Evolutionary conservation across 352 stramenopile genomes (phyloP), one percentile per base, ranked within the genome.

Genomic region (Phytophthora sp.): DNA sequence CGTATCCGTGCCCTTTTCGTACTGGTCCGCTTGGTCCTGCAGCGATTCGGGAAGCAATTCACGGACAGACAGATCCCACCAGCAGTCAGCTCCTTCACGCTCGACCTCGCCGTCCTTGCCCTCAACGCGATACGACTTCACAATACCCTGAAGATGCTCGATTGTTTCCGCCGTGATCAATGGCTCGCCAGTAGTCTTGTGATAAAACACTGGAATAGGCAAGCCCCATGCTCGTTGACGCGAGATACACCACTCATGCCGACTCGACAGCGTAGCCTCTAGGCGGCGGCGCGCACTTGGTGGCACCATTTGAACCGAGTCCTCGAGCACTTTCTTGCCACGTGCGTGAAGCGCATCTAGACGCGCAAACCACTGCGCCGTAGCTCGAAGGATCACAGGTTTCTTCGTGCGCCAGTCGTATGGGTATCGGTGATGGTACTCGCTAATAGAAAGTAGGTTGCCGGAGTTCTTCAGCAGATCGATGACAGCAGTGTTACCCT

Each of bases 361-460:
- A 45, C 95, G 97, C 6, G 97, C 96, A 81, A 99, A 99, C 97
- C 97, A 99, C 74, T 99, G 97, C 52, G 97, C 93, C 5, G 98
- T 99, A 23, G 97, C 97, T 23, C 97, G 91, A 55, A 99, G 93
- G 63, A 99, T 99, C 17, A 98, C 97, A 10, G 98, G 98, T 70
- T 99, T 94, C 76, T 99, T 99, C 1, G 97, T 99, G 53, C 98
- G 88, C 97, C 98, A 99, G 83, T 99, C 98, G 87, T 99, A 99
- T 30, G 97, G 97, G 77, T 99, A 99, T 50, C 87, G 78, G 51
- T 99, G 97, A 49, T 87, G 83, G 66, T 98, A 98, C 54, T 92
- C 83, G 66, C 89, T 68, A 12, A 83, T 84, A 7, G 87, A 84
- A 23, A 99, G 76, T 48, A 99, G 77, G 12, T 88, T 78, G 26